phyloP scores from a whole-genome alignment of 129 eudicot species.

The Flaveria linearis region DNA sequence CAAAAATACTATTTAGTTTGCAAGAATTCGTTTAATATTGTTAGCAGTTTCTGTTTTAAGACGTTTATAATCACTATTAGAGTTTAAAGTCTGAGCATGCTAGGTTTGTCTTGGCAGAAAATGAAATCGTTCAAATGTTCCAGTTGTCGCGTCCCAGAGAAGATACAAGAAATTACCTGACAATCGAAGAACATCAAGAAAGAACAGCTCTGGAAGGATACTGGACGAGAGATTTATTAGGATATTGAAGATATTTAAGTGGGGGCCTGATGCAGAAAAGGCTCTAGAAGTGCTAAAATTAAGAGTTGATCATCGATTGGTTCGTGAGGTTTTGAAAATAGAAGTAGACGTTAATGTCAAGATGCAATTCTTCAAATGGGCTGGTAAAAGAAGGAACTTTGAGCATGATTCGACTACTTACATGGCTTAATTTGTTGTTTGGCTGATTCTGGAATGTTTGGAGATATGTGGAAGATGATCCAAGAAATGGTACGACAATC shows the following conservation, averaged over 20 bases:
- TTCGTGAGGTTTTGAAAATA: conserved; percentile 72
- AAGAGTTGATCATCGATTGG: conserved; percentile 77
- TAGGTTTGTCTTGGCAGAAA: conserved; percentile 48
- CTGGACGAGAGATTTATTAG: conserved; percentile 82
- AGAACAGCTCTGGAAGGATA: conserved; percentile 44
- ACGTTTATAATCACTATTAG: background rate
- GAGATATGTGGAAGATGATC: conserved; percentile 84
- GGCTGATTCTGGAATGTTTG: conserved; percentile 57
- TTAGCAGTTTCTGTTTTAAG: background rate
- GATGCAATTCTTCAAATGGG: conserved; percentile 87
- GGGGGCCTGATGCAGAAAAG: conserved; percentile 98
- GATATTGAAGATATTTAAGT: conserved; percentile 87
- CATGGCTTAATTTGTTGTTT: conserved; percentile 70
- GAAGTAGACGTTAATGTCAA: conserved; percentile 77
- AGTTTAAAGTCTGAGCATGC: background rate
- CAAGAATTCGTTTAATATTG: background rate
- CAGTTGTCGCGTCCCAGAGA: conserved; percentile 54
- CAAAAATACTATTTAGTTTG: background rate
- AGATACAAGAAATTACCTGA: conserved; percentile 33
- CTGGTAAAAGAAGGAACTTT: conserved; percentile 71
- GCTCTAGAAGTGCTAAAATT: conserved; percentile 80
- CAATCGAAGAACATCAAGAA: conserved; percentile 35
- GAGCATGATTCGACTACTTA: conserved; percentile 81
- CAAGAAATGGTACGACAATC: conserved; percentile 76
- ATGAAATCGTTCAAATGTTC: conserved; percentile 85